Conservation (phyloP, 1,139 yeast genomes). For the Protomyces gravidus region DNA sequence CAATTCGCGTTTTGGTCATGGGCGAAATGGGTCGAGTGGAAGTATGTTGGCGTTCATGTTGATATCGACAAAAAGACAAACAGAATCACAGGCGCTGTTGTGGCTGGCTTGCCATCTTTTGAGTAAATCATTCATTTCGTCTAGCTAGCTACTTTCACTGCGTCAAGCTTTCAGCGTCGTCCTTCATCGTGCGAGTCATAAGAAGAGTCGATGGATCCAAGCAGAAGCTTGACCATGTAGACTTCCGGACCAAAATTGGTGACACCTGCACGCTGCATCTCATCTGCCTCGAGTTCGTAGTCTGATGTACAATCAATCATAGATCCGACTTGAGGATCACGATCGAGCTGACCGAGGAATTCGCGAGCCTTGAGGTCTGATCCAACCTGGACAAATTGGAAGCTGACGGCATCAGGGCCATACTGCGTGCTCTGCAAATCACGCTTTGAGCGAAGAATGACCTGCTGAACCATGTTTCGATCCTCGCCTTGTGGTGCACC, state of each 20-base stretch:
- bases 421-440: constrained; percentile 36
- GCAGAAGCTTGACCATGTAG: constrained; percentile 40
- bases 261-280: constrained; percentile 39
- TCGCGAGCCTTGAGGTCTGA: constrained; percentile 41
- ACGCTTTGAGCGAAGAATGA: constrained; percentile 38
- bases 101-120: background rate
- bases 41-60: constrained; percentile 2
- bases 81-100: background rate
- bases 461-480: constrained; percentile 37
- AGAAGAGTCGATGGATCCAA: constrained; percentile 22
- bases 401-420: constrained; percentile 40
- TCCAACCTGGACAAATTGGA: constrained; percentile 43
- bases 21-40: constrained; percentile 17
- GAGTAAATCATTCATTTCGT: too few relatives aligned
- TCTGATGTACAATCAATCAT: constrained; percentile 41
- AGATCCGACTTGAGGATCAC: constrained; percentile 39
- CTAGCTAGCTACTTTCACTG: background rate
- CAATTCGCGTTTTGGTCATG: constrained; percentile 28
- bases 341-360: constrained; percentile 39
- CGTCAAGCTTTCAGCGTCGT: background rate
- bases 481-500: constrained; percentile 42
- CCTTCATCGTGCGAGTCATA: constrained; percentile 26
- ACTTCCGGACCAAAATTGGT: constrained; percentile 39
- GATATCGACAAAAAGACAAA: constrained; percentile 4
- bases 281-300: constrained; percentile 42